Conservation (phyloP, 495 filamentous ascomycete genomes). For the Penicillium canariense region DNA sequence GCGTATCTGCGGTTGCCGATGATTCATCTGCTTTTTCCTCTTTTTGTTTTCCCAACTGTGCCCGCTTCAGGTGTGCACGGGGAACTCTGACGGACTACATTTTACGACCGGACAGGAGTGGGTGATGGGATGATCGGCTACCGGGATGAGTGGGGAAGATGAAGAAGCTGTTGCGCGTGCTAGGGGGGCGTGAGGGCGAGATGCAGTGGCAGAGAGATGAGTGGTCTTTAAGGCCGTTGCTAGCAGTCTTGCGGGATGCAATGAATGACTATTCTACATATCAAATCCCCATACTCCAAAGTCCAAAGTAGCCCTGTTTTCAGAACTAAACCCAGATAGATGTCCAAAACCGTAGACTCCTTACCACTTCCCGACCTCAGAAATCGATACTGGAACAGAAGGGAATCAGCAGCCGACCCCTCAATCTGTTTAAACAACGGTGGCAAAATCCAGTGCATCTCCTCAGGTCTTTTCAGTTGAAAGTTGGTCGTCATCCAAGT, state of each 20-base stretch:
- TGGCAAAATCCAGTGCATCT: slow-evolving; percentile 19
- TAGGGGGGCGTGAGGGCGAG: background rate
- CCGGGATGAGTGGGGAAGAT: background rate
- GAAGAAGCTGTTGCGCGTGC: background rate
- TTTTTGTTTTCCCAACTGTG: background rate
- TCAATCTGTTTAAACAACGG: background rate
- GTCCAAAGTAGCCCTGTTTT: background rate
- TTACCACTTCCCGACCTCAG: background rate
- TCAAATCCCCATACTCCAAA: background rate
- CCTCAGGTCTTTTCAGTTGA: slow-evolving; percentile 65
- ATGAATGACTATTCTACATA: background rate
- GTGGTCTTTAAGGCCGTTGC: slow-evolving; percentile 10
- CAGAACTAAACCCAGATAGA: background rate
- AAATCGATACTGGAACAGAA: too few relatives aligned
- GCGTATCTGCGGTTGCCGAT: background rate
- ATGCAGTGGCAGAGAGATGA: slow-evolving; percentile 3
- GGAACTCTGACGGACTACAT: background rate
- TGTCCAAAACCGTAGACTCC: background rate
- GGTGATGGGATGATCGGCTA: slow-evolving; percentile 1
- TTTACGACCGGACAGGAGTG: background rate
- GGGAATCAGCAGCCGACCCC: background rate
- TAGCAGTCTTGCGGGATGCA: slow-evolving; percentile 13
- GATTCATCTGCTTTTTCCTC: background rate
- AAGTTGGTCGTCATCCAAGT: slow-evolving; percentile 46
- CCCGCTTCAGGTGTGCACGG: background rate